Conservation (phyloP, 495 filamentous ascomycete species). For the Pyronema omphalodes region DNA sequence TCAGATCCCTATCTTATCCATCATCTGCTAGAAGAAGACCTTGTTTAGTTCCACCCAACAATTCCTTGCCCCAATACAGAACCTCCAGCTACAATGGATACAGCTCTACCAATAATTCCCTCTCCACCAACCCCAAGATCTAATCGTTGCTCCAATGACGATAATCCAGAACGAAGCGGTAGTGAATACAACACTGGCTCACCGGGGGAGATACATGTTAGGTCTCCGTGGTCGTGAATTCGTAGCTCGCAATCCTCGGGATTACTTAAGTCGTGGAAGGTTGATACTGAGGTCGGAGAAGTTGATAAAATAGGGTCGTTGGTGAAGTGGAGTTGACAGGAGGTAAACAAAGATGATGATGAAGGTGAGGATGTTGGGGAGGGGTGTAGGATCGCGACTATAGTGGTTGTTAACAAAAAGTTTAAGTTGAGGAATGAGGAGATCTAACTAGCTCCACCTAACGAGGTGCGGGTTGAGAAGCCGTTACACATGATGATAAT, state of each 20-base stretch:
- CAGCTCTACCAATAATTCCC: conserved; percentile 20
- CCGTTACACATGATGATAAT: conserved; percentile 17
- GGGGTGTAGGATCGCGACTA: conserved; percentile 15
- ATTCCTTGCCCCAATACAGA: conserved; percentile 18
- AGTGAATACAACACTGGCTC: conserved; percentile 11
- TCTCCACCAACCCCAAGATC: conserved; percentile 19
- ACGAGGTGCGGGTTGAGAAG: conserved; percentile 13
- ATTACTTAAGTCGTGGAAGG: background rate
- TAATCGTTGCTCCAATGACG: conserved; percentile 13
- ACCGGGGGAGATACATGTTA: too few relatives aligned
- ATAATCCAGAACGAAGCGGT: conserved; percentile 9
- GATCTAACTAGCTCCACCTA: conserved; percentile 16
- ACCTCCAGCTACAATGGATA: conserved; percentile 15
- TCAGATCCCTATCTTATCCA: background rate
- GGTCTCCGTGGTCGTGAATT: background rate
- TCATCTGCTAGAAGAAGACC: too few relatives aligned
- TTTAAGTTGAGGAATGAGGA: background rate
- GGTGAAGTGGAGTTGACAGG: conserved; percentile 17
- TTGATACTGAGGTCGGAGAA: conserved; percentile 14
- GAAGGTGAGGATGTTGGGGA: background rate
- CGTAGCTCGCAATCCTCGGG: conserved; percentile 1
- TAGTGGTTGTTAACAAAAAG: background rate
- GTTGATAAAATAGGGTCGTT: conserved; percentile 10
- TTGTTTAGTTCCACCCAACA: conserved; percentile 23
- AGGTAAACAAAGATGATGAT: conserved; percentile 6